A percentile compares a stretch with the other conserved stretches of the same genome.
Evolutionary conservation across 352 stramenopile species (phyloP).

Genomic region (Phytophthora idaei): DNA sequence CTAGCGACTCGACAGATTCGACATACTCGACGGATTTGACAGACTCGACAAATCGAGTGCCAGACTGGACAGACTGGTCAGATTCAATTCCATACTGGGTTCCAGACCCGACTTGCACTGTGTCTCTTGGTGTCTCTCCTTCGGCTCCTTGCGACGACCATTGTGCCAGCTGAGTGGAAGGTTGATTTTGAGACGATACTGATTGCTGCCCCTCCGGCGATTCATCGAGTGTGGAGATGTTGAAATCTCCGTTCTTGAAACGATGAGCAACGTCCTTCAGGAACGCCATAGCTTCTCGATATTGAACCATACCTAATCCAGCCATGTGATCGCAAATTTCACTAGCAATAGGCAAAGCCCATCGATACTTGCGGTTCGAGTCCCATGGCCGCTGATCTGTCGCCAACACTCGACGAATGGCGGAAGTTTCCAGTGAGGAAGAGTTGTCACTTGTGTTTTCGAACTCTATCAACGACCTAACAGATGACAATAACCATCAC

Average conservation of each 20-base stretch:
- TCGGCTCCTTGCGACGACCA: no score
- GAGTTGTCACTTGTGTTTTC: background rate
- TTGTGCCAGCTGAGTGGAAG: background rate
- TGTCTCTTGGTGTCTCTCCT: no score
- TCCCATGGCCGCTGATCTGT: background rate
- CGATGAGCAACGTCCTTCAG: background rate
- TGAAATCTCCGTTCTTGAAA: background rate
- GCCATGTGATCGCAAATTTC: background rate
- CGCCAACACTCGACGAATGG: background rate
- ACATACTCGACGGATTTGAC: no score
- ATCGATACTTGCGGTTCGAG: constrained; percentile 4
- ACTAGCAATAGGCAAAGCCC: background rate
- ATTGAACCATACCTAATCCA: background rate
- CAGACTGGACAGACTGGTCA: background rate
- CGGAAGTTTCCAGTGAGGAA: background rate
- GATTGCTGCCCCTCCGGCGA: background rate
- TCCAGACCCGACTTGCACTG: background rate
- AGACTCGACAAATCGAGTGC: background rate
- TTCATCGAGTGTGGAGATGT: background rate
- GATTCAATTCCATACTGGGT: no score
- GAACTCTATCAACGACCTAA: background rate
- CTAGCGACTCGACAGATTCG: no score
- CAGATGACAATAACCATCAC: constrained; percentile 4
- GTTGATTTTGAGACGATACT: background rate
- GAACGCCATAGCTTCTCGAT: background rate